Conservation (phyloP, 768 basidiomycete species). For the Suillus bovinus region DNA sequence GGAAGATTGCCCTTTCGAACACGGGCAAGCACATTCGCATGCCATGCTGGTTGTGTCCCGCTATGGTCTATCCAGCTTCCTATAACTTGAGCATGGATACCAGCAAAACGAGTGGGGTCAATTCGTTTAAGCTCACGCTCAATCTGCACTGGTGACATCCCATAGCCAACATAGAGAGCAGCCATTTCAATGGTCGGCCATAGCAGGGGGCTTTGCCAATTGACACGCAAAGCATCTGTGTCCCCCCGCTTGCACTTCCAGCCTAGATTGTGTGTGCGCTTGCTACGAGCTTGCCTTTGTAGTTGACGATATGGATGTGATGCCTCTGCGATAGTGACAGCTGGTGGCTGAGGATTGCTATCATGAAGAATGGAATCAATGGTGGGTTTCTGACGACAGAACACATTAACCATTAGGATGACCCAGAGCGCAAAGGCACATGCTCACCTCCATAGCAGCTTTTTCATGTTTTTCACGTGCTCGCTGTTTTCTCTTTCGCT, state of each 20-base stretch:
- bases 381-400: not conserved
- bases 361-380: not conserved
- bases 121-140: not conserved
- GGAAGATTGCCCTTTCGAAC: not conserved
- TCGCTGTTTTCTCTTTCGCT: not conserved
- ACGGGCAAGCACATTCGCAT: not conserved
- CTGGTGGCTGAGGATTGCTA: not conserved
- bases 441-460: not conserved
- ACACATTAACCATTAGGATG: not conserved
- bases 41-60: not conserved
- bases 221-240: not conserved
- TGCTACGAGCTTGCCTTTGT: not conserved
- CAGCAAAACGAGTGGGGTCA: not conserved
- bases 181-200: not conserved
- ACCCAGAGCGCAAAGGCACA: not conserved
- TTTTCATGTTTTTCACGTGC: not conserved
- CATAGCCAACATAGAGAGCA: not conserved
- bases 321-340: not conserved
- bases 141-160: not conserved
- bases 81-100: not conserved
- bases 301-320: not conserved
- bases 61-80: not conserved
- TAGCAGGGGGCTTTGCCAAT: not conserved
- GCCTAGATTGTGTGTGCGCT: not conserved
- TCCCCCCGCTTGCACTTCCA: not conserved